Conservation (phyloP, 1,139 yeast species). For the Saccharomyces hybrid region DNA sequence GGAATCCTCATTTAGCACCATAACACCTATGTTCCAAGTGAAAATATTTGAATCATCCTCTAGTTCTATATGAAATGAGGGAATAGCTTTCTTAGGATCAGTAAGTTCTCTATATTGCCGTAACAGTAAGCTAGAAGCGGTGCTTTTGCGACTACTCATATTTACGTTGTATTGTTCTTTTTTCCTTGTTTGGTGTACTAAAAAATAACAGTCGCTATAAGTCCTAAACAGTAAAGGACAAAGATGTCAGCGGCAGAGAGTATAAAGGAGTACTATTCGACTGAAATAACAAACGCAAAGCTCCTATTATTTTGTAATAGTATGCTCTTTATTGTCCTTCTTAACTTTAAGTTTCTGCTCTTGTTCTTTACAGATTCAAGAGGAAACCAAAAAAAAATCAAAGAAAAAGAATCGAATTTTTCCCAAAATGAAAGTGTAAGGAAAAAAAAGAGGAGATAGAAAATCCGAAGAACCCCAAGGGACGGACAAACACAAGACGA, state of each 20-base stretch:
- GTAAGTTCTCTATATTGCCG: slow-evolving; percentile 92
- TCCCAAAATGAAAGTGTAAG: neutral
- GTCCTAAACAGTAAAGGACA: neutral
- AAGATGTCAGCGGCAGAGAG: neutral
- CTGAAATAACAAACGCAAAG: neutral
- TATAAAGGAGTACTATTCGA: neutral
- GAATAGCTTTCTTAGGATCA: slow-evolving; percentile 86
- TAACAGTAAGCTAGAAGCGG: slow-evolving; percentile 68
- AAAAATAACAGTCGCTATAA: neutral
- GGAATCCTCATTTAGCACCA: slow-evolving; percentile 84
- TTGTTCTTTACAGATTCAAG: slow-evolving; percentile 1
- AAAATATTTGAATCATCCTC: slow-evolving; percentile 81
- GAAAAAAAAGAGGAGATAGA: neutral
- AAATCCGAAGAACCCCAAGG: neutral
- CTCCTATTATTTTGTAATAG: neutral
- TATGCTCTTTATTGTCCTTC: neutral
- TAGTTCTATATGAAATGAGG: slow-evolving; percentile 80
- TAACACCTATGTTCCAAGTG: slow-evolving; percentile 87
- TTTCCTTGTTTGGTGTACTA: neutral
- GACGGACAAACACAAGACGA: neutral
- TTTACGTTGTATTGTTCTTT: neutral
- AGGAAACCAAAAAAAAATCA: neutral
- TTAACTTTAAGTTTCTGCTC: neutral
- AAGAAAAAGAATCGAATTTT: neutral
- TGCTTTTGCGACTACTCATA: slow-evolving; percentile 30